A percentile compares a stretch with the other conserved stretches of the same genome.
These are phyloP conservation scores for Plasmodium gaboni DNA, from an alignment of 169 alveolate genomes.

Conservation along the genomic window DNA sequence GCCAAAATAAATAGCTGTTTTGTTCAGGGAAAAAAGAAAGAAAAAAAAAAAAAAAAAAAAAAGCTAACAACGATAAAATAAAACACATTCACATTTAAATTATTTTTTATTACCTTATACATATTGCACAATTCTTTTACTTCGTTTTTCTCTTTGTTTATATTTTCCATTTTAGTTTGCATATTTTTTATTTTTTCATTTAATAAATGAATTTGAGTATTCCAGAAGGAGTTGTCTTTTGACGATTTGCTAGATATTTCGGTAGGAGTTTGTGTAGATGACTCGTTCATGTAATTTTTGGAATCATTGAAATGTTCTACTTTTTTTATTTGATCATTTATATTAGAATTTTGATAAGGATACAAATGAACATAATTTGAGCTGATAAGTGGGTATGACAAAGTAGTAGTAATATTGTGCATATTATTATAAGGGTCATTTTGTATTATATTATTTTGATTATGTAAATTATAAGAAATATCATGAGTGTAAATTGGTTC, in stretches of 20 bases:
- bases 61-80: no score
- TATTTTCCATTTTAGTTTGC: neutral
- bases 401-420: neutral
- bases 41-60: no score
- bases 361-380: neutral
- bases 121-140: slow-evolving; percentile 20
- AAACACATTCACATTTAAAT: neutral
- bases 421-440: neutral
- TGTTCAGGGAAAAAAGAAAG: no score
- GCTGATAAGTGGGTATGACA: neutral
- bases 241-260: slow-evolving; percentile 33
- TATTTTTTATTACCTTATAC: slow-evolving; percentile 27
- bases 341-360: neutral
- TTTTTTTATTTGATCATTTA: neutral
- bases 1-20: no score
- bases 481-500: slow-evolving; percentile 38
- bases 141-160: slow-evolving; percentile 18
- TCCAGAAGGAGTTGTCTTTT: neutral
- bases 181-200: slow-evolving; percentile 23
- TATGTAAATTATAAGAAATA: slow-evolving; percentile 22
- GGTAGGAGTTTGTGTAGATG: neutral
- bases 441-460: neutral
- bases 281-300: slow-evolving; percentile 3
- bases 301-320: neutral
- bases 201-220: neutral